These are phyloP conservation scores for Podospora conica DNA, from an alignment of 495 filamentous ascomycete genomes.

Conservation along the genomic window DNA sequence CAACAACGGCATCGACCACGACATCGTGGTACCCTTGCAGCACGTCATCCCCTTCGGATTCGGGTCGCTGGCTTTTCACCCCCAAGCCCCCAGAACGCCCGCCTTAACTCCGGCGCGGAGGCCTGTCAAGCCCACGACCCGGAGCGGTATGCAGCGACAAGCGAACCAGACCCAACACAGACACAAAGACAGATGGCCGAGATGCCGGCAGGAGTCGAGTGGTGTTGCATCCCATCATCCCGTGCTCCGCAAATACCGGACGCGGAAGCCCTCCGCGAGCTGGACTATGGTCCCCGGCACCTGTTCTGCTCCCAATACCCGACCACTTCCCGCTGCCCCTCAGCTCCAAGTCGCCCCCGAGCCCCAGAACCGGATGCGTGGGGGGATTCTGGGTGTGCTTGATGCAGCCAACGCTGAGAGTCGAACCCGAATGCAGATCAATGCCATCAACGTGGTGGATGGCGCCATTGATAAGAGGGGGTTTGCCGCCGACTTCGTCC, in stretches of 20 bases:
- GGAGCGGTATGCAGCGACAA: neutral
- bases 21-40: neutral
- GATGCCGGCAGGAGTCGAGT: neutral
- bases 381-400: neutral
- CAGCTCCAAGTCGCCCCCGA: neutral
- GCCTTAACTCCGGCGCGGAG: neutral
- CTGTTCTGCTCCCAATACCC: neutral
- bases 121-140: neutral
- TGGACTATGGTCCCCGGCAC: neutral
- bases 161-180: neutral
- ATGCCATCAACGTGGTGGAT: slow-evolving; percentile 15
- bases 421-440: neutral
- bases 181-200: neutral
- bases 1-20: neutral
- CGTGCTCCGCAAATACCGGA: neutral
- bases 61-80: neutral
- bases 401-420: neutral
- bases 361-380: neutral
- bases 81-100: neutral
- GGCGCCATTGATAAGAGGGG: slow-evolving; percentile 15
- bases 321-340: neutral
- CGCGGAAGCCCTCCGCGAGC: neutral
- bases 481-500: neutral
- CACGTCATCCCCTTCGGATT: slow-evolving; percentile 5
- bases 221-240: neutral